These are phyloP conservation scores for Cyclotella sp. DNA, from an alignment of 108 stramenopile genomes.

Conservation along the genomic window DNA sequence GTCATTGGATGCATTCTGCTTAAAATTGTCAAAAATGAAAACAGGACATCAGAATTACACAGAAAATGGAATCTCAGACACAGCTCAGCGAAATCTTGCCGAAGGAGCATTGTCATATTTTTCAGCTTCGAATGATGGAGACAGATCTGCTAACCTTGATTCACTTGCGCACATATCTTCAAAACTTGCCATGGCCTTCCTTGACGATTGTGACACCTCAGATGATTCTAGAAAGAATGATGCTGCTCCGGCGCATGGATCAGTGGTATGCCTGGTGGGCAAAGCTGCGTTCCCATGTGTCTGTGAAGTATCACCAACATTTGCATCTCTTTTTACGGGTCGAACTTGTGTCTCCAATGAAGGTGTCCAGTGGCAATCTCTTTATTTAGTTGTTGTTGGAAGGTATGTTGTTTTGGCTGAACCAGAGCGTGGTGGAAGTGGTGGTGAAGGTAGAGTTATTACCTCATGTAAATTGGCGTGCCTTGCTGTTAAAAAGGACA, in stretches of 20 bases:
- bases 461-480: constrained; percentile 64
- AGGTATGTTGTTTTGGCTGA: constrained; percentile 75
- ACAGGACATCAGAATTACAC: constrained; percentile 2
- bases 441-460: constrained; percentile 75
- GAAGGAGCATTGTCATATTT: not conserved
- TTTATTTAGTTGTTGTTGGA: constrained; percentile 80
- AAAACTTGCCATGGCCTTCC: constrained; percentile 46
- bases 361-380: constrained; percentile 87
- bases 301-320: constrained; percentile 71
- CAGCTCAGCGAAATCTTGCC: not conserved
- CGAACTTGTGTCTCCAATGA: constrained; percentile 76
- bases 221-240: constrained; percentile 12
- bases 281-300: constrained; percentile 83
- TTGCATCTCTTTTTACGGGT: constrained; percentile 63
- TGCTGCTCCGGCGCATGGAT: constrained; percentile 50
- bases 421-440: constrained; percentile 60
- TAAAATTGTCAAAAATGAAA: constrained; percentile 38
- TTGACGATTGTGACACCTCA: constrained; percentile 42
- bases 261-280: constrained; percentile 67
- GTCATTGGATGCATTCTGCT: constrained; percentile 49
- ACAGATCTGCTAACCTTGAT: not conserved
- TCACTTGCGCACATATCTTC: constrained; percentile 48
- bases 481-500: constrained; percentile 58
- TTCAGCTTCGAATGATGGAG: constrained; percentile 1
- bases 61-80: constrained; percentile 5